Conservation (phyloP, 2,329 filamentous ascomycete species). For the Fusarium decemcellulare region DNA sequence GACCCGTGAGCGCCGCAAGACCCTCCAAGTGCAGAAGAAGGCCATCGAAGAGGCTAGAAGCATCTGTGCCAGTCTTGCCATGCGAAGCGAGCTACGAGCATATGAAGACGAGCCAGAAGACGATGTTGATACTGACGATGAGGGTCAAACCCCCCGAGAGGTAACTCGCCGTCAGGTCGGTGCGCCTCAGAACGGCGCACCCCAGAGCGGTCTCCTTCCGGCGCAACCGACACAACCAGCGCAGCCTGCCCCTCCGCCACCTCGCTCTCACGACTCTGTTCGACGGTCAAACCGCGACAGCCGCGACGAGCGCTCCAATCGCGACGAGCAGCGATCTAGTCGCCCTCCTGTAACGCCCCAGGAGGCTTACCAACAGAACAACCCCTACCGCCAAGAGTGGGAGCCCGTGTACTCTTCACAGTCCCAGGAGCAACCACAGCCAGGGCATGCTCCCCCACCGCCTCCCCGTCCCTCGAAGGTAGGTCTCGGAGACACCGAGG, state of each 20-base stretch:
- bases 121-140: constrained; percentile 50
- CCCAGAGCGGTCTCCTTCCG: constrained; percentile 37
- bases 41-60: constrained; percentile 66
- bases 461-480: constrained; percentile 56
- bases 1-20: constrained; percentile 63
- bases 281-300: constrained; percentile 41
- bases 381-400: constrained; percentile 48
- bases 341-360: constrained; percentile 39
- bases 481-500: constrained; percentile 52
- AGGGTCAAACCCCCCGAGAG: constrained; percentile 37
- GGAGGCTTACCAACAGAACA: constrained; percentile 33
- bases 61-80: constrained; percentile 65
- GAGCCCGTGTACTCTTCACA: constrained; percentile 47
- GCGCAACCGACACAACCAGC: constrained; percentile 20
- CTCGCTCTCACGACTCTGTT: constrained; percentile 38
- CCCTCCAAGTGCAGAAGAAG: constrained; percentile 63
- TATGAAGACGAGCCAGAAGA: constrained; percentile 55
- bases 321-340: constrained; percentile 39
- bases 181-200: constrained; percentile 29
- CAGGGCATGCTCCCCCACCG: constrained; percentile 50
- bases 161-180: constrained; percentile 36
- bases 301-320: constrained; percentile 43
- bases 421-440: constrained; percentile 20
- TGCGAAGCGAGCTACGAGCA: constrained; percentile 64
- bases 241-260: constrained; percentile 26